Evolutionary conservation across 2,329 filamentous ascomycete species (phyloP).

Genomic region (Tolypocladium amazonense): DNA sequence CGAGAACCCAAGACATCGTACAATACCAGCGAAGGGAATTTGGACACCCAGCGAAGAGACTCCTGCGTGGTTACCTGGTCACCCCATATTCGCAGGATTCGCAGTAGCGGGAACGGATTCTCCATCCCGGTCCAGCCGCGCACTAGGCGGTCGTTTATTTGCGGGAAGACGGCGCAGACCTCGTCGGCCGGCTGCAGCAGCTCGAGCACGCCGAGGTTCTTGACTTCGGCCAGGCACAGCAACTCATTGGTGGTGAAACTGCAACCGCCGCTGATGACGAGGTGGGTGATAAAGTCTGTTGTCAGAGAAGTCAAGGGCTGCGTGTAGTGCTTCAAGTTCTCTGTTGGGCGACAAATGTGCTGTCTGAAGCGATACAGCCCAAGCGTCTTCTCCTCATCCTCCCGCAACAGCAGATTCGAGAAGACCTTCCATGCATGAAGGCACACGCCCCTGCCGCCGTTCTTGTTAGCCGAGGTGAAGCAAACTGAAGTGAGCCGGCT

Average conservation of each 20-base stretch:
- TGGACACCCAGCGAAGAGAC: constrained; percentile 28
- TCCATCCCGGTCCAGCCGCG: constrained; percentile 31
- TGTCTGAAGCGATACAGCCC: constrained; percentile 27
- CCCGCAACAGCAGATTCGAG: constrained; percentile 20
- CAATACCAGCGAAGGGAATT: constrained; percentile 32
- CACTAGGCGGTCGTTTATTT: constrained; percentile 33
- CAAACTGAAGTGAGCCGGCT: not conserved
- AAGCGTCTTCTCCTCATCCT: constrained; percentile 22
- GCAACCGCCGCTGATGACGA: constrained; percentile 27
- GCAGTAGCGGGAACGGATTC: constrained; percentile 33
- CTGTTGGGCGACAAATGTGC: constrained; percentile 25
- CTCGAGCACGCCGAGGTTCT: constrained; percentile 37
- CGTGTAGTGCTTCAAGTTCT: constrained; percentile 23
- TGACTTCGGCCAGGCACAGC: constrained; percentile 27
- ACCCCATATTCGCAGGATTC: constrained; percentile 35
- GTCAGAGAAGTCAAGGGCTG: constrained; percentile 23
- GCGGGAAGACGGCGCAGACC: constrained; percentile 18
- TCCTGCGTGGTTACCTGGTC: constrained; percentile 24
- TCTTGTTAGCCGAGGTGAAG: not conserved
- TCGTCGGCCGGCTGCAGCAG: constrained; percentile 28
- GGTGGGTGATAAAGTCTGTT: constrained; percentile 28
- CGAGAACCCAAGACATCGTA: constrained; percentile 29
- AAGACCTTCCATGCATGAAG: constrained; percentile 30
- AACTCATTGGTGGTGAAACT: constrained; percentile 27
- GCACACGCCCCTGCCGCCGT: constrained; percentile 20